Evolutionary conservation across 129 eudicot species (phyloP).

Genomic region (Helianthus annuus): DNA sequence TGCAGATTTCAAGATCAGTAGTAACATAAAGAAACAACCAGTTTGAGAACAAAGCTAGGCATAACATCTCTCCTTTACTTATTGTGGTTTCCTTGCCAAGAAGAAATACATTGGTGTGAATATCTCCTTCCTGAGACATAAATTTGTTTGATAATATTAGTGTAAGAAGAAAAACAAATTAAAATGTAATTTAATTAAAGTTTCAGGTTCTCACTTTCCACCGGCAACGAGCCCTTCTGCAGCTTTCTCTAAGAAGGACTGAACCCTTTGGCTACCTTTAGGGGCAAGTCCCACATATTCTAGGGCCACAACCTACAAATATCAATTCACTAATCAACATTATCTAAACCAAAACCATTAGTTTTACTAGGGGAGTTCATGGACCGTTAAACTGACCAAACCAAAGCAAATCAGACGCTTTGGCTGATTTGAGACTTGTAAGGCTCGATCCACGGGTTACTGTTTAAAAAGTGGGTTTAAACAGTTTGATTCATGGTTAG

Average conservation of each 20-base stretch:
- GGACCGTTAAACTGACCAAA: background rate
- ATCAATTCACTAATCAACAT: background rate
- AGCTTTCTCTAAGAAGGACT: constrained; percentile 87
- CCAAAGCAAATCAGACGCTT: background rate
- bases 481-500: background rate
- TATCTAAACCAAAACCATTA: background rate
- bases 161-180: background rate
- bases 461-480: background rate
- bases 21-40: constrained; percentile 14
- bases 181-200: background rate
- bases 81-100: constrained; percentile 74
- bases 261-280: constrained; percentile 92
- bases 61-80: constrained; percentile 5
- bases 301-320: constrained; percentile 61
- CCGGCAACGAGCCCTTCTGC: constrained; percentile 98
- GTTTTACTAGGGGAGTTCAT: background rate
- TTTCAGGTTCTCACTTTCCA: constrained; percentile 66
- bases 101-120: constrained; percentile 98
- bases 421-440: background rate
- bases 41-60: constrained; percentile 1
- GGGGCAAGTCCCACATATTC: constrained; percentile 87
- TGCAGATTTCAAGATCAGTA: background rate
- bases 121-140: constrained; percentile 80
- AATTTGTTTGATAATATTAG: background rate
- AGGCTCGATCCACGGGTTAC: background rate